Percentiles rank a stretch among this genome's conserved stretches.
Evolutionary conservation across 2,329 filamentous ascomycete genomes (phyloP).

Genomic region (Sphaerulina musiva): DNA sequence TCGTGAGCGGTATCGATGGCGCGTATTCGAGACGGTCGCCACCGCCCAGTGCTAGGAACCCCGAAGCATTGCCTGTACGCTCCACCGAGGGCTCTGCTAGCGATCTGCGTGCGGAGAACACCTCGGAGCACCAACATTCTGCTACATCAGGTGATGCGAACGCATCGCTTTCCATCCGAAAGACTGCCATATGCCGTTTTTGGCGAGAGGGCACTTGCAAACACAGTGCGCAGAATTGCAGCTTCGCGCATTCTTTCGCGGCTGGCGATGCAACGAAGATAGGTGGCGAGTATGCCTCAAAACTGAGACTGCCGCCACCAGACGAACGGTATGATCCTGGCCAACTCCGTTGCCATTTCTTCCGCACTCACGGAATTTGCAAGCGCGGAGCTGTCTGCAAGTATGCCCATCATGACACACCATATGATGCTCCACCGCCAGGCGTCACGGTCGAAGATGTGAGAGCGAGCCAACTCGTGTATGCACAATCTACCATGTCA

Average conservation of each 20-base stretch:
- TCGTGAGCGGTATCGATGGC: constrained; percentile 1
- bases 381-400: constrained; percentile 16
- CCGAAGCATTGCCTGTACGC: neutral
- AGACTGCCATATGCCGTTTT: constrained; percentile 5
- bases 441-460: constrained; percentile 1
- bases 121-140: neutral
- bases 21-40: constrained; percentile 14
- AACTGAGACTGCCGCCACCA: neutral
- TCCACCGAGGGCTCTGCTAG: neutral
- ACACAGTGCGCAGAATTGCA: constrained; percentile 6
- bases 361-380: neutral
- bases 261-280: constrained; percentile 2
- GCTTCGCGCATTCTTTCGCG: constrained; percentile 2
- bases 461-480: constrained; percentile 1
- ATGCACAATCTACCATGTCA: neutral
- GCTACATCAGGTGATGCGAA: neutral
- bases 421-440: constrained; percentile 10
- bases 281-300: neutral
- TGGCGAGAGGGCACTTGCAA: constrained; percentile 10
- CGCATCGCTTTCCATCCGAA: neutral
- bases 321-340: neutral
- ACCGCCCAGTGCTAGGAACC: neutral
- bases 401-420: constrained; percentile 24
- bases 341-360: neutral
- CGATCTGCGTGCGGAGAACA: neutral